Evolutionary conservation across 2,329 filamentous ascomycete genomes (phyloP).

Genomic region (Aspergillus neotritici): DNA sequence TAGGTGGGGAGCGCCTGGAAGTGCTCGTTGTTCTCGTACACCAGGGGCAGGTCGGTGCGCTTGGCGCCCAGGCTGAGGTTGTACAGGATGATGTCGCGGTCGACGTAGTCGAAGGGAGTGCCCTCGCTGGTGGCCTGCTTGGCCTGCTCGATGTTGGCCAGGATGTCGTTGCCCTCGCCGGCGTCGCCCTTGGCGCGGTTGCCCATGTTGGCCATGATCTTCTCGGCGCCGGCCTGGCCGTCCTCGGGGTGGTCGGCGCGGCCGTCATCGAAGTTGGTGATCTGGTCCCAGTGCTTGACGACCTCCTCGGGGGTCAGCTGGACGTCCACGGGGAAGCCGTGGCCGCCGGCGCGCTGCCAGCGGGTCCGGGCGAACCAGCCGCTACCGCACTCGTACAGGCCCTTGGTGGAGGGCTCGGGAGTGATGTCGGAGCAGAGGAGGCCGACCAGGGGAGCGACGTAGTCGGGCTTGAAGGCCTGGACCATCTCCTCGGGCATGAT

Average conservation of each 20-base stretch:
- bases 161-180: constrained; percentile 55
- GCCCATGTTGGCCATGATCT: constrained; percentile 76
- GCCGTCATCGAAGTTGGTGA: constrained; percentile 81
- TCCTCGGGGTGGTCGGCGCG: constrained; percentile 82
- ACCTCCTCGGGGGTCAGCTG: constrained; percentile 80
- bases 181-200: constrained; percentile 58
- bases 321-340: constrained; percentile 85
- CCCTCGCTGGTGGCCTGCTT: constrained; percentile 66
- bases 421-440: constrained; percentile 82
- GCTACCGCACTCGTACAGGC: constrained; percentile 88
- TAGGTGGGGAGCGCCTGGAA: constrained; percentile 96
- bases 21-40: constrained; percentile 84
- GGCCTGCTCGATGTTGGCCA: constrained; percentile 69
- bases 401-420: constrained; percentile 75
- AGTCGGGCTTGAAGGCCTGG: constrained; percentile 98
- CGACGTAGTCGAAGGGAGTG: constrained; percentile 74
- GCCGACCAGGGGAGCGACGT: constrained; percentile 88
- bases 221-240: constrained; percentile 68
- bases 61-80: constrained; percentile 92
- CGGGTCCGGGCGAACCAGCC: constrained; percentile 89
- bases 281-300: constrained; percentile 66
- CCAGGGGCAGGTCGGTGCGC: constrained; percentile 75
- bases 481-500: constrained; percentile 97
- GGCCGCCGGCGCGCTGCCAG: constrained; percentile 87
- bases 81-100: constrained; percentile 88